phyloP scores from a whole-genome alignment of 2,329 filamentous ascomycete genomes.

The Apiospora kogelbergensis region DNA sequence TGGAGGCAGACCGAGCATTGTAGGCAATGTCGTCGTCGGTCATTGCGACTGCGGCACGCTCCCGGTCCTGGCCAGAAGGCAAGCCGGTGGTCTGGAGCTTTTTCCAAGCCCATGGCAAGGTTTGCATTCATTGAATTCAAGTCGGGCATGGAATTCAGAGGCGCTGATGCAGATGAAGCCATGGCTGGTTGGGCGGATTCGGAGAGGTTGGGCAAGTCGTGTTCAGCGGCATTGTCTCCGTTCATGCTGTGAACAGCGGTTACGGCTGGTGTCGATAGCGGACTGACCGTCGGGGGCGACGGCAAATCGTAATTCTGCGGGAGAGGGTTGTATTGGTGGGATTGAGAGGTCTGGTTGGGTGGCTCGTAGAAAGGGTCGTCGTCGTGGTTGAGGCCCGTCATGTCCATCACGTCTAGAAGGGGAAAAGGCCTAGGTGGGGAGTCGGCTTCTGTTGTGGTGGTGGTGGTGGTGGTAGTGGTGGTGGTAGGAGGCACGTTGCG shows the following conservation, averaged over 20 bases:
- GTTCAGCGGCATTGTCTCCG: slow-evolving; percentile 27
- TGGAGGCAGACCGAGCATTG: slow-evolving; percentile 23
- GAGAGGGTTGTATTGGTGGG: background rate
- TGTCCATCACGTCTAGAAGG: slow-evolving; percentile 1
- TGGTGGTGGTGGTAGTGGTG: background rate
- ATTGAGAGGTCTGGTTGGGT: background rate
- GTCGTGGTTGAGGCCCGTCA: slow-evolving; percentile 1
- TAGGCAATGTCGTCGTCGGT: slow-evolving; percentile 30
- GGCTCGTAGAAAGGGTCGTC: slow-evolving; percentile 1
- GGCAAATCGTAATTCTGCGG: slow-evolving; percentile 19
- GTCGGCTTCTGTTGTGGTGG: background rate
- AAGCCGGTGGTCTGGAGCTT: slow-evolving; percentile 16
- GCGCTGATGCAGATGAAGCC: slow-evolving; percentile 12
- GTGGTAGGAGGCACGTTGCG: background rate
- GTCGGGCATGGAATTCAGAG: slow-evolving; percentile 5
- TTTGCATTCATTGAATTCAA: background rate
- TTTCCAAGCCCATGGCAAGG: background rate
- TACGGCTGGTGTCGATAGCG: slow-evolving; percentile 34
- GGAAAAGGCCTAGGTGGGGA: slow-evolving; percentile 7
- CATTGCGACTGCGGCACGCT: slow-evolving; percentile 28
- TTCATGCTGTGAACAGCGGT: slow-evolving; percentile 27
- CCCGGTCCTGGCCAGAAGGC: slow-evolving; percentile 15
- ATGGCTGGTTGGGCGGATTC: slow-evolving; percentile 17
- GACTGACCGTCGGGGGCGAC: slow-evolving; percentile 34
- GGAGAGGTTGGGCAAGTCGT: slow-evolving; percentile 21